Conservation (phyloP, 768 basidiomycete species). For the Cyathus striatus region DNA sequence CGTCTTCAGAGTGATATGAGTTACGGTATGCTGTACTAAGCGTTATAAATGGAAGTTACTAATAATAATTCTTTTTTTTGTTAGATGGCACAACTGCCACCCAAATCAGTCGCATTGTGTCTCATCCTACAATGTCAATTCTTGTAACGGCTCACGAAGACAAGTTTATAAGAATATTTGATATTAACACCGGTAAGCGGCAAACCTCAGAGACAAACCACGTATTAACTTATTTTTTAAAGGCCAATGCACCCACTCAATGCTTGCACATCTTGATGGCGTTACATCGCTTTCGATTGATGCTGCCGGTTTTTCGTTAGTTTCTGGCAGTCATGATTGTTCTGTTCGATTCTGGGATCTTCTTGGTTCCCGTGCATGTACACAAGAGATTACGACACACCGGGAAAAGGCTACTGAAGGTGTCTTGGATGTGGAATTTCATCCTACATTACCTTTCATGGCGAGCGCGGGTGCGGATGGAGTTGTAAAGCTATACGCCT, state of each 20-base stretch:
- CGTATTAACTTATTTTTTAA: conserved; percentile 7
- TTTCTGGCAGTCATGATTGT: conserved; percentile 91
- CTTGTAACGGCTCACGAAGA: conserved; percentile 92
- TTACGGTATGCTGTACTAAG: conserved; percentile 37
- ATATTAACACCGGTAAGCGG: conserved; percentile 68
- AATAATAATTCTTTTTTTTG: conserved; percentile 2
- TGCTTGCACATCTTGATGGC: conserved; percentile 86
- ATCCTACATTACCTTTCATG: conserved; percentile 79
- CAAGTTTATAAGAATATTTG: conserved; percentile 87
- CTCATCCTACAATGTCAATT: conserved; percentile 86
- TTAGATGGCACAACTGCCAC: conserved; percentile 70
- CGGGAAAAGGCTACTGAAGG: conserved; percentile 89
- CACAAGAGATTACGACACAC: conserved; percentile 88
- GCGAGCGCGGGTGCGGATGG: conserved; percentile 96
- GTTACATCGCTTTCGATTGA: conserved; percentile 91
- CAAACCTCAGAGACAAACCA: conserved; percentile 1
- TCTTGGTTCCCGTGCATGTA: conserved; percentile 69
- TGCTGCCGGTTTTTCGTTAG: conserved; percentile 79
- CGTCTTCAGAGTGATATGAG: conserved; percentile 55
- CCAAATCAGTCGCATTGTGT: conserved; percentile 82
- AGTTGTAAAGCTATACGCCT: conserved; percentile 86
- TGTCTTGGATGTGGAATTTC: conserved; percentile 83
- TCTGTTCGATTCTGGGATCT: conserved; percentile 95
- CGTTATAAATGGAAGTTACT: conserved; percentile 3
- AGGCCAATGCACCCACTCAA: conserved; percentile 87